phyloP scores from a whole-genome alignment of 2,329 filamentous ascomycete species.

The Aspergillus flavus region DNA sequence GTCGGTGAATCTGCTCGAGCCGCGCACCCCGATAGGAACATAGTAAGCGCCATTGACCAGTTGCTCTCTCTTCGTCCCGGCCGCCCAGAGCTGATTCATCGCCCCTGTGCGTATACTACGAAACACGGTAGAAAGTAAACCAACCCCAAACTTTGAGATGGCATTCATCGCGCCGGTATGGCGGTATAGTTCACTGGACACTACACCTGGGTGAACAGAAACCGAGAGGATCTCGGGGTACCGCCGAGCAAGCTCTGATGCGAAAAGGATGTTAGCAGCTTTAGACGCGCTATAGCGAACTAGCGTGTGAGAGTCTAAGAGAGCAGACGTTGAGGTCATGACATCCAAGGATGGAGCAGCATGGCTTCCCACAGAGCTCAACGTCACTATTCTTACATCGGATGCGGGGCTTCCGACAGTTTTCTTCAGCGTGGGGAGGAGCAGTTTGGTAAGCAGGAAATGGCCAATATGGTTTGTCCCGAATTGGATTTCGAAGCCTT shows the following conservation, averaged over 20 bases:
- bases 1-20: conserved; percentile 30
- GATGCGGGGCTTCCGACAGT: conserved; percentile 31
- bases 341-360: conserved; percentile 37
- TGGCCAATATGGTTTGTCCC: conserved; percentile 53
- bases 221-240: conserved; percentile 48
- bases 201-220: conserved; percentile 54
- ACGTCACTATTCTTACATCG: conserved; percentile 41
- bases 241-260: conserved; percentile 49
- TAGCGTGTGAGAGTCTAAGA: conserved; percentile 43
- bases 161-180: conserved; percentile 30
- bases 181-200: conserved; percentile 45
- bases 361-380: conserved; percentile 42
- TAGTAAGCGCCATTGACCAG: conserved; percentile 46
- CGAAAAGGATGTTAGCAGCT: conserved; percentile 53
- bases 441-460: conserved; percentile 48
- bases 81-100: conserved; percentile 47
- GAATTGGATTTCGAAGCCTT: conserved; percentile 49
- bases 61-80: conserved; percentile 33
- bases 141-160: conserved; percentile 26
- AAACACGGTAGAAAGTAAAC: conserved; percentile 30
- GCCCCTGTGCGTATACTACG: conserved; percentile 38
- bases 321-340: conserved; percentile 40
- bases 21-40: conserved; percentile 40
- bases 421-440: conserved; percentile 44
- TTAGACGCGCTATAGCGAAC: conserved; percentile 56